Percentiles rank a stretch among this genome's conserved stretches.
Conservation (phyloP, 148 eudicot species). For the Rhododendron vialii region DNA sequence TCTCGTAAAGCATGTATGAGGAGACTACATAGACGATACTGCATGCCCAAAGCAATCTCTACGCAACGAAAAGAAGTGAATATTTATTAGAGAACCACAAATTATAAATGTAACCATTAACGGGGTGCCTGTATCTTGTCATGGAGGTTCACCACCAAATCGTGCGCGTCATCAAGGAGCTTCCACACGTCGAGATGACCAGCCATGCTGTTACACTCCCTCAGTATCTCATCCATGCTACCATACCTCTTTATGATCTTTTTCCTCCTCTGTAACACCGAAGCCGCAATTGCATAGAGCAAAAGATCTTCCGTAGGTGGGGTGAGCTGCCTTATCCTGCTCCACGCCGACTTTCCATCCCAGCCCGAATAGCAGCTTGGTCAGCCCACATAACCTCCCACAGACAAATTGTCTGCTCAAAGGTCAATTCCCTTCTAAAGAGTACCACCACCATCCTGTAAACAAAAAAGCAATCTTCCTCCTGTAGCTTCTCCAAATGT, state of each 20-base stretch:
- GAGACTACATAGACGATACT: neutral
- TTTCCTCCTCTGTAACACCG: slow-evolving; percentile 88
- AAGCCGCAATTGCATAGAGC: slow-evolving; percentile 89
- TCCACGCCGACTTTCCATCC: slow-evolving; percentile 92
- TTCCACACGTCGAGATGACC: slow-evolving; percentile 97
- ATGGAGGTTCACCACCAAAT: slow-evolving; percentile 81
- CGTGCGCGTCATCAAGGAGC: slow-evolving; percentile 86
- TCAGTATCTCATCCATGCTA: slow-evolving; percentile 94
- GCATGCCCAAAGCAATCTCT: neutral
- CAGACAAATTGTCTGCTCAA: slow-evolving; percentile 85
- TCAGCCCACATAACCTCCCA: slow-evolving; percentile 99
- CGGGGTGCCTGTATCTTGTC: slow-evolving; percentile 61
- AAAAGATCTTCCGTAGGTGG: slow-evolving; percentile 94
- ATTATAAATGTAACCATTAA: neutral
- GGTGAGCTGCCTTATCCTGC: slow-evolving; percentile 80
- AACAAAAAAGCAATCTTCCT: slow-evolving; percentile 96
- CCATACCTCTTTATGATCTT: slow-evolving; percentile 77
- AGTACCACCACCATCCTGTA: slow-evolving; percentile 98
- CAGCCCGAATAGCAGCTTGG: slow-evolving; percentile 88
- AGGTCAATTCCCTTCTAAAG: slow-evolving; percentile 80
- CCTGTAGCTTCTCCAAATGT: slow-evolving; percentile 86
- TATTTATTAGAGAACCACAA: neutral
- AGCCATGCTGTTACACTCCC: slow-evolving; percentile 94
- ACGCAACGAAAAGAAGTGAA: neutral
- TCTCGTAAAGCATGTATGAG: neutral